A percentile compares a stretch with the other conserved stretches of the same genome.
These are phyloP conservation scores for Diversispora eburnea DNA, from an alignment of 192 early-diverging fungal genomes.

Conservation along the genomic window DNA sequence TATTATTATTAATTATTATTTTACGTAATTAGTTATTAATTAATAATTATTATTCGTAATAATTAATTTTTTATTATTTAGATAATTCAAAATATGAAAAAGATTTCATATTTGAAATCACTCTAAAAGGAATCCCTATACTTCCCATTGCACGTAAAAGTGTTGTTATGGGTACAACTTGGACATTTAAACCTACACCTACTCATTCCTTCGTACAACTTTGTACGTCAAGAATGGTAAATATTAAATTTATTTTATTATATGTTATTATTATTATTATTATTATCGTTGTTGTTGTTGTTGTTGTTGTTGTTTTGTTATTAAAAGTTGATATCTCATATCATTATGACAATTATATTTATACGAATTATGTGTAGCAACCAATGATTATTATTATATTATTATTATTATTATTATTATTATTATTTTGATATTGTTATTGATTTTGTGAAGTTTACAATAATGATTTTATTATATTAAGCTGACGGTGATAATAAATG, in stretches of 20 bases:
- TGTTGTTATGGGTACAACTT: constrained; percentile 89
- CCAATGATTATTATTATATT: too few relatives aligned
- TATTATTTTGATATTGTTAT: too few relatives aligned
- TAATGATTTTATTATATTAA: too few relatives aligned
- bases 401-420: too few relatives aligned
- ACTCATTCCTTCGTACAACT: constrained; percentile 60
- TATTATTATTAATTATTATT: not conserved
- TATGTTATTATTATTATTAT: not conserved
- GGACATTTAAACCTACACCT: constrained; percentile 72
- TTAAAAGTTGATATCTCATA: not conserved
- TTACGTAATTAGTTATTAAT: not conserved
- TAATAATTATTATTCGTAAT: not conserved
- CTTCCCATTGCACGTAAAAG: constrained; percentile 77
- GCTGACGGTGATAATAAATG: too few relatives aligned
- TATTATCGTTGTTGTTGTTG: not conserved
- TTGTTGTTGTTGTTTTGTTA: not conserved
- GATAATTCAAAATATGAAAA: constrained; percentile 31
- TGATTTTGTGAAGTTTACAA: too few relatives aligned
- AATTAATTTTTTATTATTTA: constrained; percentile 27
- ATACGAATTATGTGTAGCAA: too few relatives aligned
- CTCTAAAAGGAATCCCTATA: constrained; percentile 57
- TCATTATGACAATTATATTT: too few relatives aligned
- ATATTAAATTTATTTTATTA: not conserved
- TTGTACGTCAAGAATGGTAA: constrained; percentile 74
- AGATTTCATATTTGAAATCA: constrained; percentile 27